phyloP scores from a whole-genome alignment of 2,329 filamentous ascomycete genomes.

The Purpureocillium lavendulum region DNA sequence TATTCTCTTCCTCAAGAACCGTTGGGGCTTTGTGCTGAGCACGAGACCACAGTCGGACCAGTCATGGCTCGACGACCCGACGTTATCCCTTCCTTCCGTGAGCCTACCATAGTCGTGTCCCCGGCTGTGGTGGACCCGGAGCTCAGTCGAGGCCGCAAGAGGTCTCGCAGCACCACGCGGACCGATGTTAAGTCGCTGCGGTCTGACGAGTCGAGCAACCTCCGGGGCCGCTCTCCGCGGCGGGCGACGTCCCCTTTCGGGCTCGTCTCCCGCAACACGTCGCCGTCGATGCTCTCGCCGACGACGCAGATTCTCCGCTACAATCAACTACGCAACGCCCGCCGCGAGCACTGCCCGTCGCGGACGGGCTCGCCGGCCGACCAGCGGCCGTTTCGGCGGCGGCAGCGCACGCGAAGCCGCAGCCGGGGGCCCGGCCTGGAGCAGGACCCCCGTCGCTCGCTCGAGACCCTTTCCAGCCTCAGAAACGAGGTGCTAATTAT shows the following conservation, averaged over 20 bases:
- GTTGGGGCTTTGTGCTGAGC: too few relatives aligned
- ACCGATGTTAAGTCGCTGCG: conserved; percentile 21
- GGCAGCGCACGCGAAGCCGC: conserved; percentile 29
- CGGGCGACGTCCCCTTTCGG: conserved; percentile 28
- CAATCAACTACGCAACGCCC: conserved; percentile 28
- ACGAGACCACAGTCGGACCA: too few relatives aligned
- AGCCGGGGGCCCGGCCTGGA: conserved; percentile 25
- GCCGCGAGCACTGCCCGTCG: conserved; percentile 36
- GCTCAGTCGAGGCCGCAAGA: conserved; percentile 27
- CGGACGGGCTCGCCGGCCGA: conserved; percentile 25
- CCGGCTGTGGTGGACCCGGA: conserved; percentile 18
- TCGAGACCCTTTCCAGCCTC: conserved; percentile 22
- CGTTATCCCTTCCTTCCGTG: conserved; percentile 12
- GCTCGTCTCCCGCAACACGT: conserved; percentile 22
- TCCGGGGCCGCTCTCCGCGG: conserved; percentile 31
- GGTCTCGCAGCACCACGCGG: conserved; percentile 28
- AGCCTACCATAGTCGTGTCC: conserved; percentile 13
- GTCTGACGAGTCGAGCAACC: conserved; percentile 32
- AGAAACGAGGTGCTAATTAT: conserved; percentile 24
- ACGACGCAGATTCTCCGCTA: conserved; percentile 32
- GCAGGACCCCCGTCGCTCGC: conserved; percentile 16
- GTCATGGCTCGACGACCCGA: conserved; percentile 15
- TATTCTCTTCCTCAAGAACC: too few relatives aligned
- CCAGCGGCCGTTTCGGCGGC: conserved; percentile 22
- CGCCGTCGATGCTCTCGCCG: conserved; percentile 28